phyloP scores from a whole-genome alignment of 352 stramenopile species.

The Globisporangium orthogonon region DNA sequence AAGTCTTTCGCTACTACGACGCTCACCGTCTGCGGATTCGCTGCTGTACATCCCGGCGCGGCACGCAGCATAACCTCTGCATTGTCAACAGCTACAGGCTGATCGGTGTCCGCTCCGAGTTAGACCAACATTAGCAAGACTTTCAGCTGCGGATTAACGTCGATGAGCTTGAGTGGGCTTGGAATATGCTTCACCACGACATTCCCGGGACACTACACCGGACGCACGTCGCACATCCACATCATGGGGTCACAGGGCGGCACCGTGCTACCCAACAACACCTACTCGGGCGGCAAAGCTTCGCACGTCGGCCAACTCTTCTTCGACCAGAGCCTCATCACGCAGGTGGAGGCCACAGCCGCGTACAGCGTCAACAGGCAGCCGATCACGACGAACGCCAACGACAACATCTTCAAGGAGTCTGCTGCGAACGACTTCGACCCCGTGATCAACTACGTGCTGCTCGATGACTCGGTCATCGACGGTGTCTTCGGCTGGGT shows the following conservation, averaged over 20 bases:
- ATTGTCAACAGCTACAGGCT: too few species aligned
- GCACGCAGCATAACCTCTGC: too few species aligned
- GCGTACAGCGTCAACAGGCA: slow-evolving; percentile 10
- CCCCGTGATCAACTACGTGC: slow-evolving; percentile 12
- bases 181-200: slow-evolving; percentile 8
- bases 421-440: slow-evolving; percentile 7
- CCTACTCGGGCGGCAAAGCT: slow-evolving; percentile 7
- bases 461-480: slow-evolving; percentile 12
- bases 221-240: slow-evolving; percentile 11
- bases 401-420: slow-evolving; percentile 9
- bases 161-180: neutral
- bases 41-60: too few species aligned
- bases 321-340: slow-evolving; percentile 10
- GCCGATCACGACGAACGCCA: slow-evolving; percentile 10
- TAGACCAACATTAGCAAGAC: slow-evolving; percentile 2
- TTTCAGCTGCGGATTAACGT: slow-evolving; percentile 6
- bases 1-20: too few species aligned
- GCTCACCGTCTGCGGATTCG: too few species aligned
- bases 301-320: slow-evolving; percentile 14
- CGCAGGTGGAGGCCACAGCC: slow-evolving; percentile 3
- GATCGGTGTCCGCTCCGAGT: too few species aligned
- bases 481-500: slow-evolving; percentile 22
- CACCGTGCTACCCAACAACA: slow-evolving; percentile 13
- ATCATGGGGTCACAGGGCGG: slow-evolving; percentile 8
- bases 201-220: slow-evolving; percentile 15